A percentile compares a stretch with the other conserved stretches of the same genome.
Conservation (phyloP, 306 rosid genomes). For the Senna tora region DNA sequence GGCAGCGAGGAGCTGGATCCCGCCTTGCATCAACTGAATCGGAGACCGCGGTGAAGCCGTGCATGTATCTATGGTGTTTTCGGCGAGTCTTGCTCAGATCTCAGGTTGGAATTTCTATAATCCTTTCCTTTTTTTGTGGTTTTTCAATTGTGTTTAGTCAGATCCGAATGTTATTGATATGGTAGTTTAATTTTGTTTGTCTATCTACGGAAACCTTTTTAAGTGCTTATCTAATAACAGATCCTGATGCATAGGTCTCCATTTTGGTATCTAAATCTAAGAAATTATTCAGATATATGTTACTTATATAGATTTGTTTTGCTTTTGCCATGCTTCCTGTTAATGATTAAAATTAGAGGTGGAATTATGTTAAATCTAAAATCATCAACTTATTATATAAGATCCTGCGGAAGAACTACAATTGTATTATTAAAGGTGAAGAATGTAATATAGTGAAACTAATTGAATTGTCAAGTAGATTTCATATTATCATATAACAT, state of each 20-base stretch:
- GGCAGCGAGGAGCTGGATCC: conserved; percentile 59
- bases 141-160: conserved; percentile 29
- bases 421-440: background rate
- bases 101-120: conserved; percentile 33
- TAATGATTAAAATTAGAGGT: background rate
- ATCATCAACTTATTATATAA: background rate
- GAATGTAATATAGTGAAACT: background rate
- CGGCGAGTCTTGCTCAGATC: conserved; percentile 40
- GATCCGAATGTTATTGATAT: conserved; percentile 43
- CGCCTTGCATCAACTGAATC: conserved; percentile 99
- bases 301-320: background rate
- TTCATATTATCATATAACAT: background rate
- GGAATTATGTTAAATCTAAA: background rate
- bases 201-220: background rate
- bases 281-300: background rate
- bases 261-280: background rate
- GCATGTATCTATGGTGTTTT: background rate
- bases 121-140: background rate
- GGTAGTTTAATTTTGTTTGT: background rate
- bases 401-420: background rate
- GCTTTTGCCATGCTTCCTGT: background rate
- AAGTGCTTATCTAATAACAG: background rate
- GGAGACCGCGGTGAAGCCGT: conserved; percentile 69
- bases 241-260: background rate
- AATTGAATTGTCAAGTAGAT: background rate